Base-by-base conservation (phyloP, 2,329 filamentous ascomycete genomes). In the Alternaria panax region DNA sequence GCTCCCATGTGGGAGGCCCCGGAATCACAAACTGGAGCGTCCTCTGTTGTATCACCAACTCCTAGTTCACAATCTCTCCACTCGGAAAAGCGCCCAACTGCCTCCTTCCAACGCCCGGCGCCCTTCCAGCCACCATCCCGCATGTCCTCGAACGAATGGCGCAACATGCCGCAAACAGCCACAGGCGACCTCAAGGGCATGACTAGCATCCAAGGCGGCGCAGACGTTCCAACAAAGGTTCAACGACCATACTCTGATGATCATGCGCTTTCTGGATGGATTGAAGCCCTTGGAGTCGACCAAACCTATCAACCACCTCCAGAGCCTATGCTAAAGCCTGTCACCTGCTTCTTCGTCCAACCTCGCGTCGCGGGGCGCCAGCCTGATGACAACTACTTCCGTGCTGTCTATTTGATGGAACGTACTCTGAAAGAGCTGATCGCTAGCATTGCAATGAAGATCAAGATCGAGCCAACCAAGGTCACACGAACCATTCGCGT, bases 211-310 rank as follows among this genome's bases (percentile, higher is more conserved):
- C 70, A 71, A 32, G 69, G 68, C 27, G 81, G 83, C 20, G 80
- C 83, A 63, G 84, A 78, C 78, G 85, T 83, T 36, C 78, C 68
- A 73, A 88, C 77, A 75, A 91, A 84, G 64, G 75, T 87, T n/a
- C 79, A 81, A 43, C 82, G 82, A 67, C 78, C 84, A 66, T 84
- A 83, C 0, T 87, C 89, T 53, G 86, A 87, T 22, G 81, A 86
- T 34, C 89, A 89, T 9, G 87, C 85, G 24, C 81, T 93, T 27
- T 90, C 87, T 60, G 90, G 91, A 6, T 97, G 91, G 89, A 95
- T 98, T 63, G 93, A 97, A 75, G 92, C 93, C 1, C 80, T 97
- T 7, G 95, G 92, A 30, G 92, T 98, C n/a, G 95, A 98, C 75
- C 83, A 89, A 16, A 86, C 85, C 2, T 99, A 98, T 75, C 87